Conservation (phyloP, 2,329 filamentous ascomycete species). For the Fusarium stilboides region DNA sequence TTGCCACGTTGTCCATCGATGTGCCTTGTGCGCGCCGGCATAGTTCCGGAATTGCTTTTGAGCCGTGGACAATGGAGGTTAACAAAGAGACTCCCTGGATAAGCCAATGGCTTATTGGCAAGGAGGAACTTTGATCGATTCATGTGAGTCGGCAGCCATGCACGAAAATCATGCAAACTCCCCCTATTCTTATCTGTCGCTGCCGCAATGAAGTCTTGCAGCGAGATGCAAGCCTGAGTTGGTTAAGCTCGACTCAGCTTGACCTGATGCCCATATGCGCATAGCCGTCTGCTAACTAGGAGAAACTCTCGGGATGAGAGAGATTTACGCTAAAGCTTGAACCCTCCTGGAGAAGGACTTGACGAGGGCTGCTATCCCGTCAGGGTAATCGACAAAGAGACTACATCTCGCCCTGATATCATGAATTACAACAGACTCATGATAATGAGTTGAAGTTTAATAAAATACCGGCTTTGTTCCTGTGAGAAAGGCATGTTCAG, state of each 20-base stretch:
- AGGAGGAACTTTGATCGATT: slow-evolving; percentile 44
- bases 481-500: not conserved
- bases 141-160: slow-evolving; percentile 55
- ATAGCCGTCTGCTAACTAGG: slow-evolving; percentile 24
- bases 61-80: slow-evolving; percentile 30
- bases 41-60: slow-evolving; percentile 39
- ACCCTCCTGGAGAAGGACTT: slow-evolving; percentile 29
- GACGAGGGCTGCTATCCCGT: slow-evolving; percentile 6
- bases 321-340: slow-evolving; percentile 41
- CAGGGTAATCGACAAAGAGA: slow-evolving; percentile 16
- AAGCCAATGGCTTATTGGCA: slow-evolving; percentile 26
- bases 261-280: slow-evolving; percentile 11
- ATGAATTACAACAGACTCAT: not conserved
- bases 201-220: slow-evolving; percentile 34
- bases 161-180: slow-evolving; percentile 51
- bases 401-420: not conserved
- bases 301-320: slow-evolving; percentile 17
- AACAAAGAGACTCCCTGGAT: slow-evolving; percentile 26
- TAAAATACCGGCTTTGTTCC: not conserved
- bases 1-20: slow-evolving; percentile 51
- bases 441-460: not conserved
- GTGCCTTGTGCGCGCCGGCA: slow-evolving; percentile 37
- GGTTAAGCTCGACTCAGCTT: slow-evolving; percentile 28
- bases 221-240: slow-evolving; percentile 26
- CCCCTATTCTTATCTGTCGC: slow-evolving; percentile 42